These are phyloP conservation scores for Hericium coralloides DNA, from an alignment of 768 basidiomycete genomes.

Conservation along the genomic window DNA sequence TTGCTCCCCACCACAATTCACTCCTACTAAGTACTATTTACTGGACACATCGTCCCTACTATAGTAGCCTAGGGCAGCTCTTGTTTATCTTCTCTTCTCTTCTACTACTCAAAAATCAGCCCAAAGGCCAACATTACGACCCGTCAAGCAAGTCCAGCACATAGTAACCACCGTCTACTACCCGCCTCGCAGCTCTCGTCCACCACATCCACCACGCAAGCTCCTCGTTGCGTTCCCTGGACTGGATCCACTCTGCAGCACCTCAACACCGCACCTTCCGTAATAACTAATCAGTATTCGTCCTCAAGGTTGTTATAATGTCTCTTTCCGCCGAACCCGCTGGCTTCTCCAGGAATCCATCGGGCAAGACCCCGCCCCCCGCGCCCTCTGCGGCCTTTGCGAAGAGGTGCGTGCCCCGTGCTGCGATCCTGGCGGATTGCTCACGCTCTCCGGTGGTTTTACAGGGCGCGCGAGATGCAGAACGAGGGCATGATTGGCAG, in stretches of 20 bases:
- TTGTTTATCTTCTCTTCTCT: conserved; percentile 28
- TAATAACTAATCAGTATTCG: conserved; percentile 81
- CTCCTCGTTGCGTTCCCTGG: conserved; percentile 21
- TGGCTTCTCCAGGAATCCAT: conserved; percentile 73
- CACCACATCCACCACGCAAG: conserved; percentile 3
- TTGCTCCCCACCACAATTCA: conserved; percentile 31
- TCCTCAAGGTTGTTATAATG: conserved; percentile 65
- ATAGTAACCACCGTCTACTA: conserved; percentile 25
- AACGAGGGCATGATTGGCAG: conserved; percentile 63
- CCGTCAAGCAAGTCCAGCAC: conserved; percentile 26
- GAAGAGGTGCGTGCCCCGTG: conserved; percentile 50
- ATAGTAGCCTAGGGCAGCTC: conserved; percentile 44
- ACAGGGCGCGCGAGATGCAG: conserved; percentile 79
- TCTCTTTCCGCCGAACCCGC: conserved; percentile 85
- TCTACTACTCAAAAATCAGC: conserved; percentile 18
- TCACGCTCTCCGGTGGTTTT: conserved; percentile 1
- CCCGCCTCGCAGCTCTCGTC: conserved; percentile 1
- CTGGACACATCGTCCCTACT: conserved; percentile 37
- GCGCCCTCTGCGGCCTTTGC: conserved; percentile 86
- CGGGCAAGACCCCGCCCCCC: conserved; percentile 86
- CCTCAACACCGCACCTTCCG: conserved; percentile 23
- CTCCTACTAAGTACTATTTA: conserved; percentile 49
- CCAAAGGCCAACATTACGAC: conserved; percentile 27
- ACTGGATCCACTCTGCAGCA: conserved; percentile 6
- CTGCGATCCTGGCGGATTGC: conserved; percentile 10